Conservation (phyloP, 768 basidiomycete species). For the Kwoniella mangroviensis region DNA sequence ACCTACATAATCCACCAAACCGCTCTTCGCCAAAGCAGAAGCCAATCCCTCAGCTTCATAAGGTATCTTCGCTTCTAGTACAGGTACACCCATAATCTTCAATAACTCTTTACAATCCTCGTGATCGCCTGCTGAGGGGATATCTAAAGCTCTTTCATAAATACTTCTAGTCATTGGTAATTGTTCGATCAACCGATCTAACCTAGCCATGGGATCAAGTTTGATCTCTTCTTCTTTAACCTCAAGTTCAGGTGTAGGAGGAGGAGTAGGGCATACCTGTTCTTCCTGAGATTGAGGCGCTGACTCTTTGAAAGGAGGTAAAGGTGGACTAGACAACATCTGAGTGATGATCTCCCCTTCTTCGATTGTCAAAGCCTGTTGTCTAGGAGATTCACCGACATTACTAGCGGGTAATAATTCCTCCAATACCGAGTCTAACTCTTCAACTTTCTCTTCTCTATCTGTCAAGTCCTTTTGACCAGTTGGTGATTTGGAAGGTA, state of each 20-base stretch:
- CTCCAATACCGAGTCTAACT: constrained; percentile 38
- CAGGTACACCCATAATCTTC: constrained; percentile 79
- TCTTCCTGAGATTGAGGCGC: neutral
- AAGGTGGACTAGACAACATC: constrained; percentile 20
- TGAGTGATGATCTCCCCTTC: constrained; percentile 43
- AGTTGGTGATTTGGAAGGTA: neutral
- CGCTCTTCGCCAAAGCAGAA: constrained; percentile 72
- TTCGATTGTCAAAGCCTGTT: constrained; percentile 41
- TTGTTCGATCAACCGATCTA: constrained; percentile 30
- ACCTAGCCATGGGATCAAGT: constrained; percentile 6
- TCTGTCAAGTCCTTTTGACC: constrained; percentile 6
- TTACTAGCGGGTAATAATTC: constrained; percentile 25
- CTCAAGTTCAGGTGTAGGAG: constrained; percentile 1
- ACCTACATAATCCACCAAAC: constrained; percentile 81
- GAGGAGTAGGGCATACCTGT: neutral
- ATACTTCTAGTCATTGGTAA: constrained; percentile 33
- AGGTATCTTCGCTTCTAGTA: constrained; percentile 69
- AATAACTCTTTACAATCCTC: constrained; percentile 72
- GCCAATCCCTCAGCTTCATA: constrained; percentile 88
- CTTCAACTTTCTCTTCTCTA: constrained; percentile 25
- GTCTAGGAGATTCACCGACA: constrained; percentile 46
- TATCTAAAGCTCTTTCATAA: constrained; percentile 42
- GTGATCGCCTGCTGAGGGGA: constrained; percentile 72
- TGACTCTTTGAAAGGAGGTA: neutral
- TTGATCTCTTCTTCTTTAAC: neutral